Base-by-base conservation (phyloP, 2,329 filamentous ascomycete species). In the Ceratocystis papillata region DNA sequence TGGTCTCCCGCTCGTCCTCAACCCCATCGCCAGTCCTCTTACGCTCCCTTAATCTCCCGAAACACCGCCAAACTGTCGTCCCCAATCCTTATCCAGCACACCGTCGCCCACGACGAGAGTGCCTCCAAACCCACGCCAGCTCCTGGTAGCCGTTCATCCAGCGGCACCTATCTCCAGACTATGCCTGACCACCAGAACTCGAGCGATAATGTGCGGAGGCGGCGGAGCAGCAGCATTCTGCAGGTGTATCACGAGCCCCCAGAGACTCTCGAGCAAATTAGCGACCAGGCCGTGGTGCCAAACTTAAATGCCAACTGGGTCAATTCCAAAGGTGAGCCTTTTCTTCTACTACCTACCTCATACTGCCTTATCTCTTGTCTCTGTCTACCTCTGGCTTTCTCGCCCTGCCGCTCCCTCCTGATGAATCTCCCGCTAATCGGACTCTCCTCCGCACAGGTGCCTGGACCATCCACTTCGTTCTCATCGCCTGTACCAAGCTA, bases 241-340 rank as follows among this genome's bases (percentile, higher is more conserved):
- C 82, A 85, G 75, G 91, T 99, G 78, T 97, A 97, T 78, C 92
- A 96, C 74, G 94, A 99, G 77, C 94, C 94, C 65, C 87, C 88
- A 68, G 94, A 99, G 81, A 96, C 93, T 66, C 86, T 96, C 74
- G 94, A 99, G 81, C 94, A 96, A 78, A 90, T 96, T 77, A 96
- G 89, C 74, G 94, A 99, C 77, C 94, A 97, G 81, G 89, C 91
- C 67, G 89, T 90, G 46, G 81, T 96, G 72, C 94, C 94, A 64
- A 99, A 99, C 74, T 79, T 96, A 74, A 99, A 99, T 77, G 91
- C 94, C 71, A 90, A 96, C 79, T 99, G 94, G 94, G 95, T 96
- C 71, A 97, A 97, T 77, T 90, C 92, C 73, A 99, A 99, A 85
- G 94, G 94, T 97, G 67, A 55, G 45, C 61, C 55, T 33, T 59